A percentile compares a stretch with the other conserved stretches of the same genome.
Conservation (phyloP, 164 flowering plant species). For the Vitis amurensis region DNA sequence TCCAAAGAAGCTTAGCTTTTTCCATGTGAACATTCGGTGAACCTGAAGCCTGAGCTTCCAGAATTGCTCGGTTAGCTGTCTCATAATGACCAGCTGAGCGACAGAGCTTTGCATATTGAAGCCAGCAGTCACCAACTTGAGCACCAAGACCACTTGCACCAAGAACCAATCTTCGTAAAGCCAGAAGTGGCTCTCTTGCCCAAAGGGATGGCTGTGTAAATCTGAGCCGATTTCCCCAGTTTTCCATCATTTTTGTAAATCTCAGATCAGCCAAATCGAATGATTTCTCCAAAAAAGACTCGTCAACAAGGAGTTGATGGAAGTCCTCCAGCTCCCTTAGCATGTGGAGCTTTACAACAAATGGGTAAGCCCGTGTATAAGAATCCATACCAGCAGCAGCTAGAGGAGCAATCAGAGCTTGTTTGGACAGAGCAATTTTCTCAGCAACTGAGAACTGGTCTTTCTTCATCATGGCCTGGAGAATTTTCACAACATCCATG, state of each 20-base stretch:
- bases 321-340: constrained; percentile 91
- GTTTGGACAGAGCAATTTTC: constrained; percentile 86
- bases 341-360: constrained; percentile 89
- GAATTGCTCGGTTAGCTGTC: constrained; percentile 89
- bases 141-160: constrained; percentile 76
- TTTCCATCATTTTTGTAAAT: constrained; percentile 54
- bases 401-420: constrained; percentile 88
- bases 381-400: constrained; percentile 99
- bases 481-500: constrained; percentile 92
- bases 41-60: constrained; percentile 88
- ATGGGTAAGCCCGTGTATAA: constrained; percentile 89
- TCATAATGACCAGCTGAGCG: constrained; percentile 98
- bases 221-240: constrained; percentile 85
- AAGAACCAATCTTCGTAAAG: constrained; percentile 88
- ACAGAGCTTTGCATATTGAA: constrained; percentile 96
- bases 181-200: constrained; percentile 95
- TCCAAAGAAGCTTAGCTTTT: constrained; percentile 97
- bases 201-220: constrained; percentile 92
- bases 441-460: constrained; percentile 85
- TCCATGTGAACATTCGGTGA: constrained; percentile 89
- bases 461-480: constrained; percentile 90
- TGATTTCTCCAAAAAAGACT: constrained; percentile 80
- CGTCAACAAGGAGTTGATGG: constrained; percentile 61
- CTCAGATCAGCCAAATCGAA: constrained; percentile 51
- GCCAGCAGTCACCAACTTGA: constrained; percentile 92